Percentiles rank a stretch among this genome's conserved stretches.
Conservation (phyloP, 2,329 filamentous ascomycete species). For the Penicillium sp. region DNA sequence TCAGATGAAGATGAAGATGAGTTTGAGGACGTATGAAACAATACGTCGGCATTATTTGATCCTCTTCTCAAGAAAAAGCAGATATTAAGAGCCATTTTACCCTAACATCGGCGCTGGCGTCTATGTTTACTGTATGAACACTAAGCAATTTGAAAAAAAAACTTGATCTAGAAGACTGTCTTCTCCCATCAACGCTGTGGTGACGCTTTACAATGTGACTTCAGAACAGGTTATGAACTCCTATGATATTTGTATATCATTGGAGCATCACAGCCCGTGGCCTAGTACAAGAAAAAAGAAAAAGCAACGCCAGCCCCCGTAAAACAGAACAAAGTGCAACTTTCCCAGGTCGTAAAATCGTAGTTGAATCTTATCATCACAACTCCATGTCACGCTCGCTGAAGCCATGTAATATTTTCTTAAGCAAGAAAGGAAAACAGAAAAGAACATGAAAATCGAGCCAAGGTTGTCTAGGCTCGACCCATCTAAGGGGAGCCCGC, state of each 20-base stretch:
- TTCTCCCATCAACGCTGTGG: not conserved
- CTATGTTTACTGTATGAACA: constrained; percentile 1
- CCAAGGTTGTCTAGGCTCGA: not conserved
- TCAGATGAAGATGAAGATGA: constrained; percentile 48
- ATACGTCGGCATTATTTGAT: not conserved
- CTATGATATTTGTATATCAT: not conserved
- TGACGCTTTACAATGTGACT: not conserved
- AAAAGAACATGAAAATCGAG: constrained; percentile 1
- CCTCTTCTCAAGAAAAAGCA: not conserved
- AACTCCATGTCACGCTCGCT: constrained; percentile 9
- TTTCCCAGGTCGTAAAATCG: constrained; percentile 15
- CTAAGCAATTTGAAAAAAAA: not conserved
- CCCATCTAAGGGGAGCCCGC: constrained; percentile 35
- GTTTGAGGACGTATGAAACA: constrained; percentile 43
- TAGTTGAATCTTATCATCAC: constrained; percentile 7
- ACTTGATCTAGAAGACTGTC: not conserved
- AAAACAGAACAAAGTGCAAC: constrained; percentile 1
- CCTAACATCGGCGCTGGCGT: constrained; percentile 2
- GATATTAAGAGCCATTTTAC: not conserved
- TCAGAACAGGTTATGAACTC: not conserved
- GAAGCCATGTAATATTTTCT: constrained; percentile 7
- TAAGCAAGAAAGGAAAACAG: not conserved
- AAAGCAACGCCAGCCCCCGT: constrained; percentile 2
- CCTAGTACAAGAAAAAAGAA: not conserved
- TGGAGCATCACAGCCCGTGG: not conserved